Conservation (phyloP, 2,329 filamentous ascomycete genomes). For the Exophiala dermatitidis region DNA sequence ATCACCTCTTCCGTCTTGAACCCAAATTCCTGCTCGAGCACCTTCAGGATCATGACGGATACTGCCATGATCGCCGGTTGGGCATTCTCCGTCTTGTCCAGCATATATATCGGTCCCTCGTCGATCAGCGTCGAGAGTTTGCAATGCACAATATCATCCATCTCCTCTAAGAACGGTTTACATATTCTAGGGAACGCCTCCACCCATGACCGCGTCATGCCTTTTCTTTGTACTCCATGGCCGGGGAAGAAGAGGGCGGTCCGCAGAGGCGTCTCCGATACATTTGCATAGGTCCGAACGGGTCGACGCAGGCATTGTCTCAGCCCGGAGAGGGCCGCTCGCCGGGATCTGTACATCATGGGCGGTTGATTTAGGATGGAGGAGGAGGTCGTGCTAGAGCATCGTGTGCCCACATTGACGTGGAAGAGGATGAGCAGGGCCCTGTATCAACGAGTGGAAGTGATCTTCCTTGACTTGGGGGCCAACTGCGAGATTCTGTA, state of each 20-base stretch:
- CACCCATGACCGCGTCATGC: conserved; percentile 81
- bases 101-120: conserved; percentile 65
- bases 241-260: conserved; percentile 46
- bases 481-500: no score
- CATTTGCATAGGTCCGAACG: conserved; percentile 18
- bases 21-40: conserved; percentile 77
- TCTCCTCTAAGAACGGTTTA: conserved; percentile 71
- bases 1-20: conserved; percentile 65
- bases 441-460: no score
- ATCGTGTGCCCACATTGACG: neutral
- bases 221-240: conserved; percentile 82
- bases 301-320: conserved; percentile 6
- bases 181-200: conserved; percentile 75
- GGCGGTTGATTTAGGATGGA: neutral
- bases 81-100: conserved; percentile 78
- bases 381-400: conserved; percentile 3
- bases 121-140: conserved; percentile 72
- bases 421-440: neutral
- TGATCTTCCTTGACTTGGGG: no score
- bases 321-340: conserved; percentile 3
- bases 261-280: conserved; percentile 28
- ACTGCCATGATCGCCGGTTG: conserved; percentile 96
- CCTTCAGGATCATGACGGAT: conserved; percentile 78
- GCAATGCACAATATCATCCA: conserved; percentile 68
- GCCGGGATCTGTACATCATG: conserved; percentile 16